Evolutionary conservation across 1,139 yeast species (phyloP).

Genomic region (Sugiyamaella grinbergsii): DNA sequence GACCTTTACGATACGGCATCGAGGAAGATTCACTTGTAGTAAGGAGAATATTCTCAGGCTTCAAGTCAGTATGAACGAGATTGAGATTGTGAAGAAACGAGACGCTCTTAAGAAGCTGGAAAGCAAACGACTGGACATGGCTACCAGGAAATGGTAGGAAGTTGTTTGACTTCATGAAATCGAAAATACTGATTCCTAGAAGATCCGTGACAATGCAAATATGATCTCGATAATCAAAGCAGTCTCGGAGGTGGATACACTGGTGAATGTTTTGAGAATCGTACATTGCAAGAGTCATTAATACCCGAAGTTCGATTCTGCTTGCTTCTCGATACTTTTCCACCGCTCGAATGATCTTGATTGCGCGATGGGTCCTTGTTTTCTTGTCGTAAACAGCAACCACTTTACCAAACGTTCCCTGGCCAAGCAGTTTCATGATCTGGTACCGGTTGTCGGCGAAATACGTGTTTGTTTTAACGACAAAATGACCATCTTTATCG

Average conservation of each 20-base stretch:
- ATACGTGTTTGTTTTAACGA: constrained; percentile 39
- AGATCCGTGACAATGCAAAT: constrained; percentile 92
- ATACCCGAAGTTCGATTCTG: constrained; percentile 61
- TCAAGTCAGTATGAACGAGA: constrained; percentile 89
- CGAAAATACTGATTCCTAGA: constrained; percentile 81
- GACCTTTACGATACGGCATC: constrained; percentile 35
- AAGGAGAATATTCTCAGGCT: constrained; percentile 89
- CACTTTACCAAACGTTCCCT: constrained; percentile 97
- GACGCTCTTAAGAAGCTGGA: constrained; percentile 82
- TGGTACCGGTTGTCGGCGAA: constrained; percentile 51
- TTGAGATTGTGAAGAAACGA: constrained; percentile 87
- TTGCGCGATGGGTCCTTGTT: constrained; percentile 71
- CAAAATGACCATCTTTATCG: constrained; percentile 47
- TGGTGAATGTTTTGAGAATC: constrained; percentile 62
- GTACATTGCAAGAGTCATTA: constrained; percentile 71
- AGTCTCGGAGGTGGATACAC: constrained; percentile 75
- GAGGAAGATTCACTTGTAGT: constrained; percentile 40
- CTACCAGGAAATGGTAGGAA: constrained; percentile 73
- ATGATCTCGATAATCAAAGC: constrained; percentile 91
- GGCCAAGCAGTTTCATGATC: constrained; percentile 61
- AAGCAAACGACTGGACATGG: constrained; percentile 86
- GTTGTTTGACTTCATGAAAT: constrained; percentile 72
- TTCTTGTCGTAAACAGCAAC: constrained; percentile 54
- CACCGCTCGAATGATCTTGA: constrained; percentile 70
- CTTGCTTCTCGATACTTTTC: constrained; percentile 51